These are phyloP conservation scores for Ceratobasidium theobromae DNA, from an alignment of 1,284 basidiomycete genomes.

Conservation along the genomic window DNA sequence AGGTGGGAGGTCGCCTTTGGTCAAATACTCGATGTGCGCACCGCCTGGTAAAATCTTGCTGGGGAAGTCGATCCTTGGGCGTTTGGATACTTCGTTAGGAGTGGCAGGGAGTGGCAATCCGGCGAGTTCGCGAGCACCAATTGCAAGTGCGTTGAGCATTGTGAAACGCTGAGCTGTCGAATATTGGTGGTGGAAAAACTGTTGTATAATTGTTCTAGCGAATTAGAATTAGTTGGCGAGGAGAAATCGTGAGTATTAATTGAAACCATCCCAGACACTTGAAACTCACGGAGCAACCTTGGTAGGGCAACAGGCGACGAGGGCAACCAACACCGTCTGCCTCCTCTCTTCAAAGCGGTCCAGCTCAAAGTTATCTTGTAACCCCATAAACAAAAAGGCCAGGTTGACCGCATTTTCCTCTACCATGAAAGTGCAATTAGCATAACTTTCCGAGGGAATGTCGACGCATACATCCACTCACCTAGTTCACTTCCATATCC, in stretches of 20 bases:
- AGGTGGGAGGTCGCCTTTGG: constrained; percentile 43
- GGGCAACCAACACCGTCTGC: constrained; percentile 73
- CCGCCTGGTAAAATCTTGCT: constrained; percentile 73
- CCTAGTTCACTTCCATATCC: constrained; percentile 84
- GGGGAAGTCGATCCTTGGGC: constrained; percentile 56
- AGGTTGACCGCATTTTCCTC: constrained; percentile 89
- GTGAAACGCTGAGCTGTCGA: constrained; percentile 80
- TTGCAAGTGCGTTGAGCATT: constrained; percentile 82
- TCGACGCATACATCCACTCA: constrained; percentile 43
- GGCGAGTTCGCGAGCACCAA: constrained; percentile 84
- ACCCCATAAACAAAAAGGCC: constrained; percentile 66
- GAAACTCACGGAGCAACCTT: constrained; percentile 80
- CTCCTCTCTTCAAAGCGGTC: constrained; percentile 76
- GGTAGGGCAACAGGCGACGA: constrained; percentile 76
- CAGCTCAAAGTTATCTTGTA: constrained; percentile 84
- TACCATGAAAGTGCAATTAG: constrained; percentile 40
- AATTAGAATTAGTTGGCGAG: constrained; percentile 17
- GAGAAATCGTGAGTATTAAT: too few species aligned
- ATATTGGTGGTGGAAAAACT: constrained; percentile 91
- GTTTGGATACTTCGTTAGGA: constrained; percentile 42
- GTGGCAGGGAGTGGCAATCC: constrained; percentile 58
- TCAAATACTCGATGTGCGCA: constrained; percentile 69
- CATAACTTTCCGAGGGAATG: neutral
- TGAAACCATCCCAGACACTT: too few species aligned
- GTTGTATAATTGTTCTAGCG: constrained; percentile 77